Percentiles rank a stretch among this genome's conserved stretches.
Evolutionary conservation across 495 filamentous ascomycete genomes (phyloP).

Genomic region (Talaromyces ruber): DNA sequence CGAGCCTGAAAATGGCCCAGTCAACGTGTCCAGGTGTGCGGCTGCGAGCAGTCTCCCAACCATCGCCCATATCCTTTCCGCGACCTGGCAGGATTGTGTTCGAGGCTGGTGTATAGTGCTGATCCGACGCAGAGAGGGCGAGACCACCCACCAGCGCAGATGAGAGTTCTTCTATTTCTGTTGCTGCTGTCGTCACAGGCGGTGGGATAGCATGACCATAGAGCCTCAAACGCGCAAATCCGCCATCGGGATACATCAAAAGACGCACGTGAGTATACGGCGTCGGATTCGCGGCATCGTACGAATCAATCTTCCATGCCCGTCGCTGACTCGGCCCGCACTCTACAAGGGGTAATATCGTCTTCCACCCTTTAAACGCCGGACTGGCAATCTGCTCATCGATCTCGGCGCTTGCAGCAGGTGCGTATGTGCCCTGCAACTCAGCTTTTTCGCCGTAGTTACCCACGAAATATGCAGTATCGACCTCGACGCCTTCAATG

Average conservation of each 20-base stretch:
- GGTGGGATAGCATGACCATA: constrained; percentile 63
- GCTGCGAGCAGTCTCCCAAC: constrained; percentile 86
- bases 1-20: constrained; percentile 76
- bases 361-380: constrained; percentile 57
- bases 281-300: constrained; percentile 40
- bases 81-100: constrained; percentile 81
- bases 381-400: constrained; percentile 52
- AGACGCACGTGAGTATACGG: constrained; percentile 79
- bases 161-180: constrained; percentile 69
- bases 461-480: constrained; percentile 79
- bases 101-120: constrained; percentile 77
- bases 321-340: constrained; percentile 73
- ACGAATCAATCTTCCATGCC: constrained; percentile 60
- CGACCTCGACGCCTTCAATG: constrained; percentile 74
- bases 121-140: constrained; percentile 66
- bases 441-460: constrained; percentile 80
- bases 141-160: constrained; percentile 76
- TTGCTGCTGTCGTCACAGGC: constrained; percentile 5
- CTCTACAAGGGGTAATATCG: constrained; percentile 58
- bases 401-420: constrained; percentile 42
- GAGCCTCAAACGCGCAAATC: constrained; percentile 79
- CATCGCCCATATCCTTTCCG: constrained; percentile 88
- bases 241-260: constrained; percentile 89
- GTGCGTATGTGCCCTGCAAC: constrained; percentile 66
- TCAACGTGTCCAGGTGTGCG: constrained; percentile 70